Conservation (phyloP, 75 land plant species). For the Chamaecyparis obtusa region DNA sequence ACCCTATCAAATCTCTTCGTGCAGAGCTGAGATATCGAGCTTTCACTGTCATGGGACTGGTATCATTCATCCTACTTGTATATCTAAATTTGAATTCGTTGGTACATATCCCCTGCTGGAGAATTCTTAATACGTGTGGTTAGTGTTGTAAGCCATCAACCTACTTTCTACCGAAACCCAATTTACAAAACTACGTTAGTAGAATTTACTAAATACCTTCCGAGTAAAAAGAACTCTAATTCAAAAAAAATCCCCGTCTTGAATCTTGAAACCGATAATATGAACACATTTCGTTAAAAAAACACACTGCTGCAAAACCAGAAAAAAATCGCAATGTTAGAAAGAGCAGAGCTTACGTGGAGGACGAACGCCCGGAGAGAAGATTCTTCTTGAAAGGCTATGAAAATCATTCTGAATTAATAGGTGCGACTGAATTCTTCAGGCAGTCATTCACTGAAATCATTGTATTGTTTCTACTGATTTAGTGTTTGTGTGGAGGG, state of each 20-base stretch:
- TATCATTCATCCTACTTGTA: not conserved
- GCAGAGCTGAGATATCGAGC: not conserved
- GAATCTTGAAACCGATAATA: not conserved
- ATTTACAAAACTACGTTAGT: not conserved
- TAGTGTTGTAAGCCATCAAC: not conserved
- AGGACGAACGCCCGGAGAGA: conserved; percentile 47
- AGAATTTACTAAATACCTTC: not conserved
- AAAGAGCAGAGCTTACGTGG: conserved; percentile 31
- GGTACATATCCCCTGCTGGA: too few relatives aligned
- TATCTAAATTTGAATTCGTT: not conserved
- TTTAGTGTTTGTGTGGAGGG: too few relatives aligned
- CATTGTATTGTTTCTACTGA: too few relatives aligned
- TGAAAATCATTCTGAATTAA: conserved; percentile 35
- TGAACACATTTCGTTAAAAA: not conserved
- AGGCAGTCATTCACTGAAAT: conserved; percentile 29
- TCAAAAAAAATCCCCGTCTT: not conserved
- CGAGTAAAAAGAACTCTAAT: not conserved
- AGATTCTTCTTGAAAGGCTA: conserved; percentile 47
- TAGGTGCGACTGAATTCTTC: not conserved
- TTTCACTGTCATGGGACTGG: not conserved
- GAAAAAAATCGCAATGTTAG: not conserved
- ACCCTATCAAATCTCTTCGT: too few relatives aligned
- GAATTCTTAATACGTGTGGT: not conserved
- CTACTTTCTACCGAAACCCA: not conserved
- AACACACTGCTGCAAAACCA: too few relatives aligned